Evolutionary conservation across 192 early-diverging fungal genomes (phyloP), one percentile per base, ranked within the genome.

Genomic region (Backusella westeae): DNA sequence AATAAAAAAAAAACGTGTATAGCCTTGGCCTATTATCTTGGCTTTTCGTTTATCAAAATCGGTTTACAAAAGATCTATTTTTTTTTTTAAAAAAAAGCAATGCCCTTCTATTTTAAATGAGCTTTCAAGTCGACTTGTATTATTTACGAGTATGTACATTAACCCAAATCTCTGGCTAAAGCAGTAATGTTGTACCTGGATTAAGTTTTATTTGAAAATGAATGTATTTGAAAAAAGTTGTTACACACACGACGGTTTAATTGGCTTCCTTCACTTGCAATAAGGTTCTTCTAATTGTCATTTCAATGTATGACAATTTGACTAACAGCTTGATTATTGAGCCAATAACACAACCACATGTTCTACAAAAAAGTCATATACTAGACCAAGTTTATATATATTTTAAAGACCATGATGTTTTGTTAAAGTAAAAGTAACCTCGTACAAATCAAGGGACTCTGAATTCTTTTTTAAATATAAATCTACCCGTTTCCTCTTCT

Each of bases 381-480:
- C 56, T 63, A 29, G 9, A 63, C 56, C 56, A 26, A 29, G 10
- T 29, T 63, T 63, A 29, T 6, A 17, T 29, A 63, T 63, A 29
- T 63, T 63, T 63, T 29, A 23, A 59, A 63, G 26, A 10, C 9
- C 26, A 29, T 29, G 29, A 4, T 56, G 8, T 56, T 56, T 56
- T 63, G 26, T 63, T 63, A 5, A 63, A 63, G 12, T 63, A 8
- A 29, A 63, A 63, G 23, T 63, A 8, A 63, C 56, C 56, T 63
- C 12, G 56, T 63, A 63, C 56, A 63, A 63, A 63, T 14, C 56
- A 63, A 63, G 56, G 56, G 56, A 63, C 56, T 63, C 56, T 63
- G 23, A 63, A 63, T 63, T 63, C n/a, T 59, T 14, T 59, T 26
- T 63, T 63, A 29, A 26, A 63, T 29, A 63, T 29, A 63, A 63